A percentile compares a stretch with the other conserved stretches of the same genome.
Conservation (phyloP, 208 protist species). For the Tetramitus jugosus region DNA sequence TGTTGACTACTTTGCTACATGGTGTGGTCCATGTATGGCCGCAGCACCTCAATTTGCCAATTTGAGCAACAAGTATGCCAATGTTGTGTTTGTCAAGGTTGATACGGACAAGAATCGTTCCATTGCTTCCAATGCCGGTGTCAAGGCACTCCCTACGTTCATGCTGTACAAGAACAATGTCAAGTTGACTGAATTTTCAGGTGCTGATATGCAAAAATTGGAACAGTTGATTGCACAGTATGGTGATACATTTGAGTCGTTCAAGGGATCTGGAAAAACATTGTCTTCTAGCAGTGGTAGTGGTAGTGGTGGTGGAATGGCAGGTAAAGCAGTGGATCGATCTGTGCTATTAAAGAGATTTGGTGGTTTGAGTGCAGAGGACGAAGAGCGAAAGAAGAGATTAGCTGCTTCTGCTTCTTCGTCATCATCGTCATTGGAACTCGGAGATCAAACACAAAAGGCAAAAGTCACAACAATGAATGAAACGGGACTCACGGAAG, state of each 20-base stretch:
- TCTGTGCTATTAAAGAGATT: too few species aligned
- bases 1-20: constrained; percentile 16
- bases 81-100: constrained; percentile 12
- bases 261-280: constrained; percentile 1
- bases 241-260: constrained; percentile 9
- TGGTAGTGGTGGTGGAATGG: too few species aligned
- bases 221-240: too few species aligned
- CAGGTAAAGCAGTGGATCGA: background rate
- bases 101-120: background rate
- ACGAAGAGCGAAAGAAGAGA: too few species aligned
- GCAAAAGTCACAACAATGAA: background rate
- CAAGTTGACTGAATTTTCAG: background rate
- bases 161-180: constrained; percentile 5
- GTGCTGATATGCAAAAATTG: constrained; percentile 11
- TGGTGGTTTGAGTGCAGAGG: background rate
- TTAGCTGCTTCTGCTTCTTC: too few species aligned
- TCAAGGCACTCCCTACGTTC: constrained; percentile 10
- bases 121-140: background rate
- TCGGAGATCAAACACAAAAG: too few species aligned
- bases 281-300: too few species aligned
- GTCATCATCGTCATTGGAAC: too few species aligned
- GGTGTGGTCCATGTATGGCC: constrained; percentile 13
- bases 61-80: background rate
- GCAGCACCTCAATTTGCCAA: background rate
- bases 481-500: background rate